Conservation (phyloP, 306 rosid species). For the Lathyrus aphaca region DNA sequence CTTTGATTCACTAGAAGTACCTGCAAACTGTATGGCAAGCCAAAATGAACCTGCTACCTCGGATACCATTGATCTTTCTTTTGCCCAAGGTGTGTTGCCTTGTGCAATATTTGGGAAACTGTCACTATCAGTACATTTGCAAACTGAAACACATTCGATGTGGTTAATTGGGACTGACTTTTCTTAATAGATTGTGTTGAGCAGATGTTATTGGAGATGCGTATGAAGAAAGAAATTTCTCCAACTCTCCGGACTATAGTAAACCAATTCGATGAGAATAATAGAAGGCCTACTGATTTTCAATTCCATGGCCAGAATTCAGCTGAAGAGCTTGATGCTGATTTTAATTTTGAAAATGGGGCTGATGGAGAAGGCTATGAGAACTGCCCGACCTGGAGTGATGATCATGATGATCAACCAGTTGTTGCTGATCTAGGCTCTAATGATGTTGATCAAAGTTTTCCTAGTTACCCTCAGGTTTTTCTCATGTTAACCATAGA, state of each 20-base stretch:
- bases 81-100: conserved; percentile 73
- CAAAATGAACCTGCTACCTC: conserved; percentile 60
- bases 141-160: conserved; percentile 31
- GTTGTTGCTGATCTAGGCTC: conserved; percentile 55
- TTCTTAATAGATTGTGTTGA: conserved; percentile 66
- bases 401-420: conserved; percentile 63
- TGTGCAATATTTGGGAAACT: conserved; percentile 34
- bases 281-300: conserved; percentile 70
- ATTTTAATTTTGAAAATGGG: conserved; percentile 49
- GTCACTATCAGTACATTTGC: conserved; percentile 34
- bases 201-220: conserved; percentile 71
- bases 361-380: conserved; percentile 56
- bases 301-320: conserved; percentile 45
- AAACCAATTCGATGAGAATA: conserved; percentile 74
- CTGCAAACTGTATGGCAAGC: conserved; percentile 60
- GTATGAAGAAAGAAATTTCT: conserved; percentile 77
- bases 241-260: conserved; percentile 78
- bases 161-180: conserved; percentile 16
- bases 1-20: conserved; percentile 88
- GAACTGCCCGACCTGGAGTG: conserved; percentile 59
- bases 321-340: conserved; percentile 48
- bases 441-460: conserved; percentile 61
- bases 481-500: conserved; percentile 4
- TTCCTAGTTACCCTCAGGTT: conserved; percentile 73
- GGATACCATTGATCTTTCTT: conserved; percentile 78